A percentile compares a stretch with the other conserved stretches of the same genome.
Evolutionary conservation across 2,329 filamentous ascomycete species (phyloP).

Genomic region (Exophiala spinifera): DNA sequence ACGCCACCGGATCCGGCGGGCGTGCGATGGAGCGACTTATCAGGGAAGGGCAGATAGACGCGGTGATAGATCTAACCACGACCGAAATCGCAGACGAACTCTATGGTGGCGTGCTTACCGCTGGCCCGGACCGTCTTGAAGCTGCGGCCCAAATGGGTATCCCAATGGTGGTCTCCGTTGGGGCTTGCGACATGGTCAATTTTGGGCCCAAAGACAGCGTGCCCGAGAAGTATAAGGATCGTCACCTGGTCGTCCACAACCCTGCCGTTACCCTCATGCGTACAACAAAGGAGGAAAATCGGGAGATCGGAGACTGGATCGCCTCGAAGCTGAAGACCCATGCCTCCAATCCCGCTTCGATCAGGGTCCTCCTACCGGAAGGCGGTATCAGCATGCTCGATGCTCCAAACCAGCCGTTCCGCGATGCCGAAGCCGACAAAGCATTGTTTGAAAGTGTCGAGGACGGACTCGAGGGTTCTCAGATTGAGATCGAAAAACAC

Average conservation of each 20-base stretch:
- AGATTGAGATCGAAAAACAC: slow-evolving; percentile 51
- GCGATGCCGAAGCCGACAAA: slow-evolving; percentile 48
- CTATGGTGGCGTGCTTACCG: slow-evolving; percentile 61
- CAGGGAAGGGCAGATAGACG: slow-evolving; percentile 57
- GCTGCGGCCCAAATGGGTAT: slow-evolving; percentile 57
- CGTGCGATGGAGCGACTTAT: slow-evolving; percentile 66
- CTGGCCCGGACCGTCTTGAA: slow-evolving; percentile 55
- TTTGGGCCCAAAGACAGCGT: slow-evolving; percentile 58
- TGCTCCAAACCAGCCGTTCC: slow-evolving; percentile 53
- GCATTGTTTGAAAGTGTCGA: slow-evolving; percentile 49
- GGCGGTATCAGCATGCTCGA: slow-evolving; percentile 62
- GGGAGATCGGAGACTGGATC: slow-evolving; percentile 55
- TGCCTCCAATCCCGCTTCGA: slow-evolving; percentile 39
- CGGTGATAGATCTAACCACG: slow-evolving; percentile 67
- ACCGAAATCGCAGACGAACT: slow-evolving; percentile 65
- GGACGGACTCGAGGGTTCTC: slow-evolving; percentile 47
- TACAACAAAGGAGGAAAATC: slow-evolving; percentile 58
- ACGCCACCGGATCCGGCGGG: slow-evolving; percentile 67
- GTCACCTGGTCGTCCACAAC: slow-evolving; percentile 63
- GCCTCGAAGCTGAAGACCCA: slow-evolving; percentile 49
- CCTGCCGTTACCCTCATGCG: slow-evolving; percentile 64
- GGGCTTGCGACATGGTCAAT: slow-evolving; percentile 61
- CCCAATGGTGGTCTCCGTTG: slow-evolving; percentile 56
- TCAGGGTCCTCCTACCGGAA: slow-evolving; percentile 59
- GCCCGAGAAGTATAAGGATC: slow-evolving; percentile 52